phyloP scores from a whole-genome alignment of 805 yeast species.

The Hanseniaspora lachancei region DNA sequence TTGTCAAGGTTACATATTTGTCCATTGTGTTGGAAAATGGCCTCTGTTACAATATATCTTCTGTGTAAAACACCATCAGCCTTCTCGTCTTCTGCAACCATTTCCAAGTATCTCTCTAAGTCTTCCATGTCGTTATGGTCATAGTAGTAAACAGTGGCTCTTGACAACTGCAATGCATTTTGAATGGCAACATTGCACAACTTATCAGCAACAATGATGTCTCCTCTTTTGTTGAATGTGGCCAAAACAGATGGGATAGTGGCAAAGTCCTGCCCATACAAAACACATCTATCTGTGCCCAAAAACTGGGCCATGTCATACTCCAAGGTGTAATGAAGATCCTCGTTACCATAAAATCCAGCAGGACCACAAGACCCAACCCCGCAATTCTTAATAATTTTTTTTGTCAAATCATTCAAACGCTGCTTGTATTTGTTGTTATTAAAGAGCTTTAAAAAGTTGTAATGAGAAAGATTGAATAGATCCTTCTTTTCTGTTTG shows the following conservation, averaged over 20 bases:
- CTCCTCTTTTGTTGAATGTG: conserved; percentile 91
- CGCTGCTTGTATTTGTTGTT: conserved; percentile 35
- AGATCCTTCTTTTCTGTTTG: conserved; percentile 25
- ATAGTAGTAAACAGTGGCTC: conserved; percentile 62
- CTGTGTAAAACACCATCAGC: conserved; percentile 62
- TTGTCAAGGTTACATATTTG: conserved; percentile 59
- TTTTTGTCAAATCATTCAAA: neutral
- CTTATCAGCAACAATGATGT: conserved; percentile 75
- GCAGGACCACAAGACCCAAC: conserved; percentile 99
- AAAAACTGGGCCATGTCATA: conserved; percentile 61
- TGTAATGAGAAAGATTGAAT: conserved; percentile 57
- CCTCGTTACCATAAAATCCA: conserved; percentile 92
- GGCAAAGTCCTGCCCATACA: conserved; percentile 86
- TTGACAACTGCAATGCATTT: conserved; percentile 74
- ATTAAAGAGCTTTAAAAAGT: conserved; percentile 52
- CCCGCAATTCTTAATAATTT: conserved; percentile 60
- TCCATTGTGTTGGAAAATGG: conserved; percentile 68
- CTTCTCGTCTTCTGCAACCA: conserved; percentile 44
- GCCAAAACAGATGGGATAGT: conserved; percentile 82
- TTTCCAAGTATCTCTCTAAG: conserved; percentile 53
- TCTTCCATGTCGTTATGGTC: conserved; percentile 83
- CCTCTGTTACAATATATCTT: conserved; percentile 85
- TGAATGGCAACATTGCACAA: conserved; percentile 65
- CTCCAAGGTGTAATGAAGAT: conserved; percentile 71
- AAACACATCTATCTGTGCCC: conserved; percentile 62